Percentiles rank a stretch among this genome's conserved stretches.
phyloP scores from a whole-genome alignment of 495 filamentous ascomycete species.

The Neurospora intermedia region DNA sequence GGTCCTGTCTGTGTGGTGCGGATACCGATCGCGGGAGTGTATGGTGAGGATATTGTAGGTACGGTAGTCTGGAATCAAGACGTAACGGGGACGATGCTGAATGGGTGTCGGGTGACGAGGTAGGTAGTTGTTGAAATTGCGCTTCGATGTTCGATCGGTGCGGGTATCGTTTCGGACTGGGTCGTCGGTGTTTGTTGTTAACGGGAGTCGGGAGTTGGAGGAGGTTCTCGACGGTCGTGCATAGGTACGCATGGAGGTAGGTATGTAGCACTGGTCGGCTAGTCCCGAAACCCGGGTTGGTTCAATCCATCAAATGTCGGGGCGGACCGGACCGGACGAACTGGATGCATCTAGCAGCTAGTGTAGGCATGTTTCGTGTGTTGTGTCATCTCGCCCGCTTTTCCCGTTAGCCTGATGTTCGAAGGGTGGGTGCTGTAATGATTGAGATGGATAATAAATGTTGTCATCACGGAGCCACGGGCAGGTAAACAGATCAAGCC shows the following conservation, averaged over 20 bases:
- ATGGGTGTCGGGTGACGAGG: constrained; percentile 81
- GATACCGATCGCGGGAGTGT: constrained; percentile 75
- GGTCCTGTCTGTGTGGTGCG: constrained; percentile 54
- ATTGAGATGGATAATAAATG: not conserved
- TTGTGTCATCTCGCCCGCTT: not conserved
- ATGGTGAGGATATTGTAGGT: constrained; percentile 47
- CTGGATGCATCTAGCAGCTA: not conserved
- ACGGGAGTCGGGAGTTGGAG: not conserved
- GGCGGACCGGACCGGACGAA: not conserved
- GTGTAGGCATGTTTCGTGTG: not conserved
- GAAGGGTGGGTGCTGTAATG: not conserved
- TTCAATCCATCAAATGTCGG: not conserved
- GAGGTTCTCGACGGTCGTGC: not conserved
- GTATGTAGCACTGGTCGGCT: too few relatives aligned
- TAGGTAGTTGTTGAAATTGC: not conserved
- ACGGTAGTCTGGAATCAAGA: constrained; percentile 63
- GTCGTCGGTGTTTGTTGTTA: not conserved
- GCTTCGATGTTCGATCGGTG: not conserved
- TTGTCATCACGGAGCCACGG: not conserved
- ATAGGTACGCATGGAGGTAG: not conserved
- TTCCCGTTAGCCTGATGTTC: not conserved
- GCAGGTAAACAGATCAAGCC: not conserved
- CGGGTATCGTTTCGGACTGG: not conserved
- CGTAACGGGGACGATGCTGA: constrained; percentile 86
- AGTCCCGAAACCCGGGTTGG: too few relatives aligned